These are phyloP conservation scores for Populus euphratica DNA, from an alignment of 345 rosid species.

Conservation along the genomic window DNA sequence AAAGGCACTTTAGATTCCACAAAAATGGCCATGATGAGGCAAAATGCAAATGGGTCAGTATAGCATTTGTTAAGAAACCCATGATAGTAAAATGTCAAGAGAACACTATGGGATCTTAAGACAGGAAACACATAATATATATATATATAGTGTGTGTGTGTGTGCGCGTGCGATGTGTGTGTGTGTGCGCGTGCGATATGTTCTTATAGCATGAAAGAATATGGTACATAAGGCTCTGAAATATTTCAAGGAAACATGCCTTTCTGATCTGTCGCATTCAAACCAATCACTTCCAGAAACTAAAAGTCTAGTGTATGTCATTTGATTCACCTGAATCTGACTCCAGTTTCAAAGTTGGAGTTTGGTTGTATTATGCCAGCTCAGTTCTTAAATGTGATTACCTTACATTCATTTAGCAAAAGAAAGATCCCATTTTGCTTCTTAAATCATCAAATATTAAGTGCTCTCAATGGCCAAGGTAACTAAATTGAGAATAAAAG, in stretches of 20 bases:
- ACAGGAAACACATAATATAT: not conserved
- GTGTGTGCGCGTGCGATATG: no score
- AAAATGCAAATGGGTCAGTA: not conserved
- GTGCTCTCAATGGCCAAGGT: not conserved
- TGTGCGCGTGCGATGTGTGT: no score
- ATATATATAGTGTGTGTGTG: not conserved
- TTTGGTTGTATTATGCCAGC: no score
- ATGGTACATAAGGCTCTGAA: not conserved
- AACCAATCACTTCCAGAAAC: not conserved
- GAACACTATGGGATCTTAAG: not conserved
- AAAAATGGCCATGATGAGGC: not conserved
- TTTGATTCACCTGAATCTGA: not conserved
- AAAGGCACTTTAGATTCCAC: constrained; percentile 21
- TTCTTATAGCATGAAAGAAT: not conserved
- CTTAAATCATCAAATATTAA: not conserved
- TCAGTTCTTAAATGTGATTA: no score
- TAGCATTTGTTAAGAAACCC: not conserved
- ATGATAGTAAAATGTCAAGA: constrained; percentile 5
- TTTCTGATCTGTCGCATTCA: not conserved
- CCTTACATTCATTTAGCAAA: not conserved
- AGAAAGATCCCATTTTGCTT: not conserved
- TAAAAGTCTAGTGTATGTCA: not conserved
- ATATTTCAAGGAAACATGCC: not conserved
- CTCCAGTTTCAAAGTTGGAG: no score
- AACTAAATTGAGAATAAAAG: not conserved